A percentile compares a stretch with the other conserved stretches of the same genome.
Evolutionary conservation across 2,329 filamentous ascomycete genomes (phyloP).

Genomic region (Pseudogymnoascus sp.): DNA sequence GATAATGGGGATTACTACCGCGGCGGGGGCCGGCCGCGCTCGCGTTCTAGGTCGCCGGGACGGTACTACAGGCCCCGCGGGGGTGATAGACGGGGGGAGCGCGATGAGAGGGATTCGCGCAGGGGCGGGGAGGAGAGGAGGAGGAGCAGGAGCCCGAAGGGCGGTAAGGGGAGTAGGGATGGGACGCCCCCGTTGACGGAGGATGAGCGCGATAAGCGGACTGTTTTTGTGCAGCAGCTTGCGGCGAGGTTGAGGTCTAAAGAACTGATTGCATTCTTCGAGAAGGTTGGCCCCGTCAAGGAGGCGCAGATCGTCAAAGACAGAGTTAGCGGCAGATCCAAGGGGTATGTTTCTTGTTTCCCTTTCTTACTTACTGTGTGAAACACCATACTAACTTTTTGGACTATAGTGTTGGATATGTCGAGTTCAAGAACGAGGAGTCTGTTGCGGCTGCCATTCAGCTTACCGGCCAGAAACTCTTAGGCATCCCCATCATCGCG

Average conservation of each 20-base stretch:
- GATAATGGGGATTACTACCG: constrained; percentile 65
- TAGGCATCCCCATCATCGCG: constrained; percentile 97
- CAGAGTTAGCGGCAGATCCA: constrained; percentile 89
- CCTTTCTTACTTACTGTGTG: not conserved
- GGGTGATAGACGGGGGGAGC: constrained; percentile 37
- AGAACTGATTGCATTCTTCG: constrained; percentile 90
- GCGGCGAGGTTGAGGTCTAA: constrained; percentile 87
- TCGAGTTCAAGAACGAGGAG: constrained; percentile 96
- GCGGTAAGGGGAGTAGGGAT: constrained; percentile 34
- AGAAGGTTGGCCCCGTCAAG: constrained; percentile 87
- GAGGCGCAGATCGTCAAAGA: constrained; percentile 99
- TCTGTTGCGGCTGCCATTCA: constrained; percentile 89
- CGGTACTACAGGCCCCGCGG: constrained; percentile 45
- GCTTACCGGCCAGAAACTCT: constrained; percentile 95
- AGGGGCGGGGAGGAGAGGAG: constrained; percentile 32
- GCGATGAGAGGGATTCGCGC: constrained; percentile 39
- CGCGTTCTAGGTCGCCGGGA: constrained; percentile 64
- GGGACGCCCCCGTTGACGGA: constrained; percentile 71
- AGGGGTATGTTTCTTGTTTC: constrained; percentile 61
- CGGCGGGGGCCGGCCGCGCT: constrained; percentile 53
- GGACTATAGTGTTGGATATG: constrained; percentile 77
- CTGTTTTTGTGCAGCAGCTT: constrained; percentile 97
- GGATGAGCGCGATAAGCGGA: constrained; percentile 92
- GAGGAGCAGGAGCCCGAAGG: constrained; percentile 32
- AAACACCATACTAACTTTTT: constrained; percentile 30